Base-by-base conservation (phyloP, 257 asterid species). In the Solanum verrucosum region DNA sequence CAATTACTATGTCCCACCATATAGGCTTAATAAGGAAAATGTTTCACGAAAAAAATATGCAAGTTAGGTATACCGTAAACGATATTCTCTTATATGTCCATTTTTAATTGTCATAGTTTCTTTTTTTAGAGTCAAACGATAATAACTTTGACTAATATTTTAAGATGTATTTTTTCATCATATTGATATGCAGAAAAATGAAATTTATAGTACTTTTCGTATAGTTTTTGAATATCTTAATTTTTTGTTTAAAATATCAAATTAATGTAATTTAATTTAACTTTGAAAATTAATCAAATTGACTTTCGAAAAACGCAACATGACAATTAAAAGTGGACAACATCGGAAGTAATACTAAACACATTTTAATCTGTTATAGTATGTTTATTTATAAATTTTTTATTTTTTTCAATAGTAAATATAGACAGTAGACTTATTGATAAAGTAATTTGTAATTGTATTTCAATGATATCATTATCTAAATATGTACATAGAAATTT, bases 231-330 rank as follows among this genome's bases (percentile, higher is more conserved):
- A 52, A 6, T 52, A 7, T 52, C 2, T 52, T 5, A 52, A 2
- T 18, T 18, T 52, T 16, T 52, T 52, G 4, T 52, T 52, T 18
- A 18, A 52, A 52, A 52, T 52, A 18, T 52, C 9, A 2, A 52
- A 52, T 52, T 52, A 16, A 52, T 52, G 4, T 52, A 52, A 52
- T 52, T 0, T 18, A 52, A 52, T 52, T 52, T 52, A 52, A 52
- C 4, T 2, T 18, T 52, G 4, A 52, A 52, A 52, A 52, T 52
- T 52, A 52, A 2, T 6, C 9, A 52, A 52, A 18, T 52, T 16
- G 0, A 52, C n/a, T 52, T 52, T 52, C 1, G 4, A 52, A 52
- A 2, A 52, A 0, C 7, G 0, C 0, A 52, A 52, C 63, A 52
- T 16, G 4, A 16, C 63, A 49, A 46, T 4, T 46, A 1, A 46